These are phyloP conservation scores for Acanthamoeba culbertsoni DNA, from an alignment of 208 protist genomes.

Conservation along the genomic window DNA sequence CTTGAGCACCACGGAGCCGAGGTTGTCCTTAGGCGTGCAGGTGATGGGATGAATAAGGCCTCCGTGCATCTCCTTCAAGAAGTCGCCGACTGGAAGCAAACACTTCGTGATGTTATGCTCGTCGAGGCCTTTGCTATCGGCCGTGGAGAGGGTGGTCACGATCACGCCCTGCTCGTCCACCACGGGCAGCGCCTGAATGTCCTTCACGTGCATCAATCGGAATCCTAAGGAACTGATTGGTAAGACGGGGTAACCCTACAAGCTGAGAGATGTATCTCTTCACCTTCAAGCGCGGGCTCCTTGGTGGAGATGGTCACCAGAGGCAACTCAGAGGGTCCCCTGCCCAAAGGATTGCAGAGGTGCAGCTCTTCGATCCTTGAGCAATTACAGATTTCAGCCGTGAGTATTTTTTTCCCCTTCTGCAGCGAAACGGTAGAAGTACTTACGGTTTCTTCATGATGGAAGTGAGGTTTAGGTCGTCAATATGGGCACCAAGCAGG, in stretches of 20 bases:
- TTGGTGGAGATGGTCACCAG: conserved; percentile 21
- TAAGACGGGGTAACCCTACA: neutral
- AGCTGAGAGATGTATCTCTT: neutral
- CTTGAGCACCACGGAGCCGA: neutral
- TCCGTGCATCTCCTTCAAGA: conserved; percentile 21
- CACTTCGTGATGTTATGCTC: neutral
- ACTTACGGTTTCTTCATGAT: neutral
- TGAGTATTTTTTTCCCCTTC: neutral
- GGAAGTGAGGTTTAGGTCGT: neutral
- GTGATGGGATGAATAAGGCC: conserved; percentile 26
- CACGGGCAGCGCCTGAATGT: neutral
- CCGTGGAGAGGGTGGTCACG: conserved; percentile 1
- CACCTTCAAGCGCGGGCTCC: neutral
- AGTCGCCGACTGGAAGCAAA: neutral
- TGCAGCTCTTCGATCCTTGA: neutral
- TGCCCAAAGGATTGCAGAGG: neutral
- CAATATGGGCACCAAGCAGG: neutral
- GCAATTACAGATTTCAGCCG: neutral
- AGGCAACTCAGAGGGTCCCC: neutral
- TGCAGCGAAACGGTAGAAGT: too few relatives aligned
- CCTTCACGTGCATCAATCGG: conserved; percentile 22
- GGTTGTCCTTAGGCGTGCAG: neutral
- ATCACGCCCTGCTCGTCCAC: conserved; percentile 21
- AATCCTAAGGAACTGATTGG: neutral
- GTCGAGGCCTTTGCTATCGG: neutral